Evolutionary conservation across 306 rosid genomes (phyloP).

Genomic region (Cucurbita moschata): DNA sequence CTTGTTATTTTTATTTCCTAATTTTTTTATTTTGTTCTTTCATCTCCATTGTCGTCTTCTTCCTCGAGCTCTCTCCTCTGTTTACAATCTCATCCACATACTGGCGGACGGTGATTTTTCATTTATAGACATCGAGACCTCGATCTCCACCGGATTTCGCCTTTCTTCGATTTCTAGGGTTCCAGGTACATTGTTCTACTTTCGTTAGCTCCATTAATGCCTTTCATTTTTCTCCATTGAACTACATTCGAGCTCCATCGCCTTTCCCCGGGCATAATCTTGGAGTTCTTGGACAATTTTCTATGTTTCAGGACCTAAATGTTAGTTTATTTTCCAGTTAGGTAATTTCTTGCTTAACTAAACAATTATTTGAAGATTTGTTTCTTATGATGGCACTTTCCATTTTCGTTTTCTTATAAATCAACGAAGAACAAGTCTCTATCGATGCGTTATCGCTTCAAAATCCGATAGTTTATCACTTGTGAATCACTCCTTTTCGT

Average conservation of each 20-base stretch:
- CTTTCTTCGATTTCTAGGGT: not conserved
- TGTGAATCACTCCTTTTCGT: slow-evolving; percentile 11
- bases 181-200: not conserved
- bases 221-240: not conserved
- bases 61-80: not conserved
- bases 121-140: not conserved
- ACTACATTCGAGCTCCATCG: not conserved
- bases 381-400: not conserved
- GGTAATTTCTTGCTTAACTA: not conserved
- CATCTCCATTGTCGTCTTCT: not conserved
- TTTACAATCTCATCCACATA: not conserved
- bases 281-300: not conserved
- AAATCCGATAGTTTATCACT: not conserved
- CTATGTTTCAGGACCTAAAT: not conserved
- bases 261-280: not conserved
- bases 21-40: too few species aligned
- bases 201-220: not conserved
- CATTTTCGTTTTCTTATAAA: not conserved
- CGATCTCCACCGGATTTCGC: not conserved
- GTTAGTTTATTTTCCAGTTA: not conserved
- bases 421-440: not conserved
- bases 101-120: too few species aligned
- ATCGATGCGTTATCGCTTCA: not conserved
- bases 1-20: too few species aligned
- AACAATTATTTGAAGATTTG: not conserved